A percentile compares a stretch with the other conserved stretches of the same genome.
Evolutionary conservation across 345 rosid species (phyloP).

Genomic region (Luvunga scandens): DNA sequence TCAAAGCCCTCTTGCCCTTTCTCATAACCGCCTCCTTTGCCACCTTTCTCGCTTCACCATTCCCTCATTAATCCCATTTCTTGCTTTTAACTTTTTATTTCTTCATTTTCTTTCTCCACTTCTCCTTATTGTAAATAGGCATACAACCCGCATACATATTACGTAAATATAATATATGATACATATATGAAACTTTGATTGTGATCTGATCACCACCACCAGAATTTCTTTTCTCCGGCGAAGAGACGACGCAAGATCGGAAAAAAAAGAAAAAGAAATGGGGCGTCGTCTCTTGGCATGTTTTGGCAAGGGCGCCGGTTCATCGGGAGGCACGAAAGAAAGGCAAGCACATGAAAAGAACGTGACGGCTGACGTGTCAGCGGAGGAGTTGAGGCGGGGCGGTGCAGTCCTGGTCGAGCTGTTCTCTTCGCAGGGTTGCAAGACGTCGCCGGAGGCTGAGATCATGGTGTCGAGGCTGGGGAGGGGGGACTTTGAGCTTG

Average conservation of each 20-base stretch:
- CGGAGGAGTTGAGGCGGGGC: slow-evolving; percentile 44
- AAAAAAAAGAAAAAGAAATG: slow-evolving; percentile 31
- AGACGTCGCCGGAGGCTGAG: slow-evolving; percentile 79
- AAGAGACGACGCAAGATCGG: slow-evolving; percentile 26
- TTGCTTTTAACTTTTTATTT: slow-evolving; percentile 3
- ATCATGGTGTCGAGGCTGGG: slow-evolving; percentile 78
- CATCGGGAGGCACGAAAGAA: not conserved
- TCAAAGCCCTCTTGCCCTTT: not conserved
- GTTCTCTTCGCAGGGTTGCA: slow-evolving; percentile 90
- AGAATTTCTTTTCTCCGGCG: not conserved
- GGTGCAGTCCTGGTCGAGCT: slow-evolving; percentile 76
- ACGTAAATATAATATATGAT: not conserved
- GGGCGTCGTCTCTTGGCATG: slow-evolving; percentile 77
- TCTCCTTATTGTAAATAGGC: not conserved
- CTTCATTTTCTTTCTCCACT: not conserved
- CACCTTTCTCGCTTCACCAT: slow-evolving; percentile 51
- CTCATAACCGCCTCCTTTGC: slow-evolving; percentile 21
- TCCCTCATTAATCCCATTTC: not conserved
- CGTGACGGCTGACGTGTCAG: slow-evolving; percentile 26
- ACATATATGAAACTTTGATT: not conserved
- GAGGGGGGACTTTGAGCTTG: slow-evolving; percentile 76
- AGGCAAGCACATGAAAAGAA: not conserved
- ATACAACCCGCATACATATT: too few relatives aligned
- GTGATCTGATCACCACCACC: slow-evolving; percentile 5
- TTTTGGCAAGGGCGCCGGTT: slow-evolving; percentile 33